These are phyloP conservation scores for Apophysomyces variabilis DNA, from an alignment of 371 early-diverging fungal species.

Conservation along the genomic window DNA sequence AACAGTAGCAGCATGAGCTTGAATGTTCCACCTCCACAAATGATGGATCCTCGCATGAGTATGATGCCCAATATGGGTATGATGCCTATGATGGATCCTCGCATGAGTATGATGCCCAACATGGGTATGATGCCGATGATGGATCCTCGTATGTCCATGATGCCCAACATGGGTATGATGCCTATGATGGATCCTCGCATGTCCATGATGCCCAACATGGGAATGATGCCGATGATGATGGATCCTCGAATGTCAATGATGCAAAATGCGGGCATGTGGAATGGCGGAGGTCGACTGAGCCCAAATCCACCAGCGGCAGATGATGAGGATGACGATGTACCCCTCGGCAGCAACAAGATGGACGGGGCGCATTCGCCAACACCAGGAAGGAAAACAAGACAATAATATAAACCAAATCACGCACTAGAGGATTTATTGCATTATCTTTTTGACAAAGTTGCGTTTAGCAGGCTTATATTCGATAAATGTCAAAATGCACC, in stretches of 20 bases:
- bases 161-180: slow-evolving; percentile 26
- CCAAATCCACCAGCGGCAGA: slow-evolving; percentile 21
- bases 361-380: not conserved
- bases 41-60: slow-evolving; percentile 42
- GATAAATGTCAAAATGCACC: no score
- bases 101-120: slow-evolving; percentile 25
- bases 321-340: slow-evolving; percentile 46
- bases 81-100: slow-evolving; percentile 44
- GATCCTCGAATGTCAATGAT: slow-evolving; percentile 39
- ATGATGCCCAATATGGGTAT: slow-evolving; percentile 34
- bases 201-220: slow-evolving; percentile 27
- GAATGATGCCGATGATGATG: slow-evolving; percentile 36
- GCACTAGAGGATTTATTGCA: not conserved
- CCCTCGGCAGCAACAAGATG: slow-evolving; percentile 16
- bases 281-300: slow-evolving; percentile 23
- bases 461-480: no score
- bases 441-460: no score
- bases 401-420: not conserved
- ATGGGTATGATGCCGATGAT: slow-evolving; percentile 21
- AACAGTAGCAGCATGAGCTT: not conserved
- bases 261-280: slow-evolving; percentile 27
- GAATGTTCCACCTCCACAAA: slow-evolving; percentile 4
- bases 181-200: slow-evolving; percentile 47
- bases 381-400: slow-evolving; percentile 2
- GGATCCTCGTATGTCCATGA: slow-evolving; percentile 23